These are phyloP conservation scores for Colletotrichum lindemuthianum DNA, from an alignment of 2,329 filamentous ascomycete genomes.

Conservation along the genomic window DNA sequence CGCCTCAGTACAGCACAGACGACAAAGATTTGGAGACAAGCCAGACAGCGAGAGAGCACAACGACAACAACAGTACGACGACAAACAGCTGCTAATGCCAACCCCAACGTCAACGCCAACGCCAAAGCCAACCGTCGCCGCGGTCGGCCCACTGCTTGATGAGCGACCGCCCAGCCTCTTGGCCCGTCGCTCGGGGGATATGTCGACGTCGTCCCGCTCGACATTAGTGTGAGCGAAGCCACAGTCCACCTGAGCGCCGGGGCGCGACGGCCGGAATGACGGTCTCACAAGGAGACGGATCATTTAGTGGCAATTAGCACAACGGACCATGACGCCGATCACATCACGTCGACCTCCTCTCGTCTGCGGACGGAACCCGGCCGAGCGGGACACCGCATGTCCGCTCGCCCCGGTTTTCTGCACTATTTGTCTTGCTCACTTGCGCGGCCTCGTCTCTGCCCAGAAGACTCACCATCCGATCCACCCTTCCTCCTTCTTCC, in stretches of 20 bases:
- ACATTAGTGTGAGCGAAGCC: constrained; percentile 14
- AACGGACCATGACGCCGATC: constrained; percentile 15
- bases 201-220: constrained; percentile 19
- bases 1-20: neutral
- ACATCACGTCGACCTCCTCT: too few species aligned
- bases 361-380: constrained; percentile 14
- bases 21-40: too few species aligned
- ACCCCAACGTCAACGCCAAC: too few species aligned
- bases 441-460: neutral
- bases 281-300: constrained; percentile 11
- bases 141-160: neutral
- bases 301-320: constrained; percentile 6
- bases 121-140: neutral
- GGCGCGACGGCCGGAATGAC: constrained; percentile 18
- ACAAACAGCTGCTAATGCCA: too few species aligned
- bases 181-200: constrained; percentile 2
- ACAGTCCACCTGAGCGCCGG: constrained; percentile 24
- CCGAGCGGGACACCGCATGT: constrained; percentile 18
- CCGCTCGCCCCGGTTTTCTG: constrained; percentile 1
- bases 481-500: neutral
- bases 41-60: too few species aligned
- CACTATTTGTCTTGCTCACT: neutral
- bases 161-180: constrained; percentile 14
- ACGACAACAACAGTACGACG: too few species aligned
- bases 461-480: neutral